phyloP scores from a whole-genome alignment of 2,329 filamentous ascomycete species.

The Keithomyces neogunnii region DNA sequence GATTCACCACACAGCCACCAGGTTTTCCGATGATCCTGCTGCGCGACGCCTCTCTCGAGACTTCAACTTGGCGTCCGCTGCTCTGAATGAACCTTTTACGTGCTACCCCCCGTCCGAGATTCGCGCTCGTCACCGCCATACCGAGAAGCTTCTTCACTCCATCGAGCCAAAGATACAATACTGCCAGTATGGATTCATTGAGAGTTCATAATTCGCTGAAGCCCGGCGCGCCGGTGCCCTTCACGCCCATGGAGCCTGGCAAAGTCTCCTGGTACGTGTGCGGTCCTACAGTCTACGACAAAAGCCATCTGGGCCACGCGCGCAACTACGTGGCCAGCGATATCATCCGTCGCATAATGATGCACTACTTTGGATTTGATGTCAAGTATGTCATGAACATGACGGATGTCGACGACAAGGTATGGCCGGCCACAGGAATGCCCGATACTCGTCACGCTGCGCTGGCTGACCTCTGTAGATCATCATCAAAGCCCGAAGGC shows the following conservation, averaged over 20 bases:
- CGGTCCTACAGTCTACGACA: conserved; percentile 79
- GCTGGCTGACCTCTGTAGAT: conserved; percentile 28
- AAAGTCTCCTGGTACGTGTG: conserved; percentile 83
- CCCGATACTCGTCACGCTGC: neutral
- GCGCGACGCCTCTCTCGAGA: conserved; percentile 10
- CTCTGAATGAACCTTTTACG: conserved; percentile 29
- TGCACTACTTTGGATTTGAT: conserved; percentile 74
- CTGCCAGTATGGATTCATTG: conserved; percentile 45
- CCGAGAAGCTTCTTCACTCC: conserved; percentile 17
- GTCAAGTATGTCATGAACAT: conserved; percentile 91
- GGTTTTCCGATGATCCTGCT: conserved; percentile 9
- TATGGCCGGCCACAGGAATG: conserved; percentile 17
- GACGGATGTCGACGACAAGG: conserved; percentile 75
- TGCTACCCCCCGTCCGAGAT: conserved; percentile 18
- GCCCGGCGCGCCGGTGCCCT: conserved; percentile 62
- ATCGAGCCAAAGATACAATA: conserved; percentile 23
- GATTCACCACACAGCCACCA: neutral
- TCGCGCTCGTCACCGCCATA: conserved; percentile 17
- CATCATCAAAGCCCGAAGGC: conserved; percentile 60
- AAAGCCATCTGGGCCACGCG: conserved; percentile 74
- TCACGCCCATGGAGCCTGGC: conserved; percentile 61
- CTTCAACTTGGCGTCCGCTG: conserved; percentile 5
- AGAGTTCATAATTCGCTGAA: conserved; percentile 75
- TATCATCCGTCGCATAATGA: conserved; percentile 74
- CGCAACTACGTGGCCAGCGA: conserved; percentile 88